Evolutionary conservation across 768 basidiomycete genomes (phyloP).

Genomic region (Floccularia luteovirens): DNA sequence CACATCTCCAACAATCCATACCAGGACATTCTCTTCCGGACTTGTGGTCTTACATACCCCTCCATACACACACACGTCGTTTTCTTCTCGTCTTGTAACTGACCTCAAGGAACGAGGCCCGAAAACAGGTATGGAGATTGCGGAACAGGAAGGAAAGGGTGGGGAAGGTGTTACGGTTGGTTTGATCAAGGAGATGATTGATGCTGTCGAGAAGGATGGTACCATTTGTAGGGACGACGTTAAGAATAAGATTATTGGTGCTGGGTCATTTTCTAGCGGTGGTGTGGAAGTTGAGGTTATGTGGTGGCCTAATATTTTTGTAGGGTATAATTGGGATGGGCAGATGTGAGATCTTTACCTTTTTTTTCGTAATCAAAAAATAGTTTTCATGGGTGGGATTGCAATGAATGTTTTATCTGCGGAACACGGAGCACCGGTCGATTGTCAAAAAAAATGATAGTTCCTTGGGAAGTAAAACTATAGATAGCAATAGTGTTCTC

Average conservation of each 20-base stretch:
- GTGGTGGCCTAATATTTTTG: constrained; percentile 69
- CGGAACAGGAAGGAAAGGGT: constrained; percentile 58
- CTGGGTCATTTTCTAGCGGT: too few relatives aligned
- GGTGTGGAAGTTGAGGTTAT: constrained; percentile 51
- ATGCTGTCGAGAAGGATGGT: constrained; percentile 62
- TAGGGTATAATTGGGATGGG: constrained; percentile 71
- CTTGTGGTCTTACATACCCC: constrained; percentile 83
- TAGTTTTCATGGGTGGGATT: too few relatives aligned
- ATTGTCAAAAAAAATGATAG: too few relatives aligned
- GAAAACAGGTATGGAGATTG: constrained; percentile 63
- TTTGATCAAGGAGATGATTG: constrained; percentile 73
- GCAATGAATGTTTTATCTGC: too few relatives aligned
- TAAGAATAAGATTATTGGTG: constrained; percentile 25
- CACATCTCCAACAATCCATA: constrained; percentile 61
- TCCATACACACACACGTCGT: constrained; percentile 58
- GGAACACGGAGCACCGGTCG: too few relatives aligned
- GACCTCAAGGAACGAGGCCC: constrained; percentile 42
- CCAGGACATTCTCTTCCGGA: constrained; percentile 65
- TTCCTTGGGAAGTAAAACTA: too few relatives aligned
- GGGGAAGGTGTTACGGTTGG: constrained; percentile 72
- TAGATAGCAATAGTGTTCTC: too few relatives aligned
- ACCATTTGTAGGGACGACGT: constrained; percentile 74
- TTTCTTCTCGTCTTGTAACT: constrained; percentile 57
- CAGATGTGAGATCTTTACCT: constrained; percentile 25
- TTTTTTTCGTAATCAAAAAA: too few relatives aligned